Evolutionary conservation across 371 early-diverging fungal species (phyloP), one percentile per base, ranked within the genome.

Genomic region (Mucor ambiguus): DNA sequence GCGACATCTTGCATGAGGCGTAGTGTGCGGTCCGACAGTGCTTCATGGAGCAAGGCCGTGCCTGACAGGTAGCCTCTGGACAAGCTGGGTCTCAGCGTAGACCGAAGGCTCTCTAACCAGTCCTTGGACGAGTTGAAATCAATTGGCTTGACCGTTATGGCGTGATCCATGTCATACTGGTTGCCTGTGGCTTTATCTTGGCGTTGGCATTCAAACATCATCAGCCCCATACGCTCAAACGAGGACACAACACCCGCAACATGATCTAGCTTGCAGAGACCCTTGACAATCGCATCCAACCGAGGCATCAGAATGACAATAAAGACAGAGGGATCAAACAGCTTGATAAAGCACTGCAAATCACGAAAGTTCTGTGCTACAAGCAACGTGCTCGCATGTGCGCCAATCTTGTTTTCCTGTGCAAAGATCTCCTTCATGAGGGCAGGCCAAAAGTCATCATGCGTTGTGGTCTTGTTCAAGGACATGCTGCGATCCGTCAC

Each of bases 281-380:
- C 76, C 5, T 68, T 67, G 18, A 84, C 74, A 11, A 88, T 71
- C 5, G 80, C 66, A 11, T 85, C 83, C 12, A 88, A 69, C 44
- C 70, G 82, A 9, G 92, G 92, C 12, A 88, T 69, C 29, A 91
- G 76, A 20, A 87, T 75, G 20, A 92, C 73, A 7, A 90, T 70
- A 69, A 92, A 89, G 2, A 87, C 84, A 18, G 87, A 79, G 5
- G 83, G 70, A 49, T 87, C 85, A 55, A 86, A 78, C 5, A 87
- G 77, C 67, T 90, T 90, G 60, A 93, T 88, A 76, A 89, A 91
- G 60, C 93, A 92, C n/a, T 86, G 67, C 46, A 8, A 66, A 58
- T 6, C 77, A 72, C 20, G 75, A 79, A 32, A 75, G 49, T 29
- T 55, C 26, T 26, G 58, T 28, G 12, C 58, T 41, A 33, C 64